A percentile compares a stretch with the other conserved stretches of the same genome.
Evolutionary conservation across 768 basidiomycete genomes (phyloP).

Genomic region (Symmetrospora coprosmae): DNA sequence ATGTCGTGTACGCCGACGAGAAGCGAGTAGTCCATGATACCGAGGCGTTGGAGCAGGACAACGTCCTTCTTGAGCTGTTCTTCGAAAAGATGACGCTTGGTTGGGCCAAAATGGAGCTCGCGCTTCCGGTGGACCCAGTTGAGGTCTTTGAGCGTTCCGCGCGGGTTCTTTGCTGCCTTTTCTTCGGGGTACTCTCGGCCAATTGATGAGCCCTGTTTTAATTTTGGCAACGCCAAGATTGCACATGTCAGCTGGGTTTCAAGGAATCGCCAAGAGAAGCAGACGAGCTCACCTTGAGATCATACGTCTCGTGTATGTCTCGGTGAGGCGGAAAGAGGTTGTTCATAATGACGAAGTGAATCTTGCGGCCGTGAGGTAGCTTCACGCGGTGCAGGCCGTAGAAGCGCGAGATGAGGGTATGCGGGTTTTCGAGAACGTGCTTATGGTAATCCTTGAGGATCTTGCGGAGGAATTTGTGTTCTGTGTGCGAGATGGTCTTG

Average conservation of each 20-base stretch:
- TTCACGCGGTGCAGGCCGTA: conserved; percentile 97
- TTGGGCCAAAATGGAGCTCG: conserved; percentile 78
- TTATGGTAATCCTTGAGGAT: conserved; percentile 71
- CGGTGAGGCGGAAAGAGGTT: conserved; percentile 95
- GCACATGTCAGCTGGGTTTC: no score
- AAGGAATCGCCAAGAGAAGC: neutral
- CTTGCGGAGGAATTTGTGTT: conserved; percentile 79
- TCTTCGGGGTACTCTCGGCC: conserved; percentile 78
- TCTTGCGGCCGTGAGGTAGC: conserved; percentile 79
- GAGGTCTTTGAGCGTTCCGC: conserved; percentile 84
- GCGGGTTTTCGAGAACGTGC: conserved; percentile 78
- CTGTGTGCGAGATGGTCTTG: conserved; percentile 89
- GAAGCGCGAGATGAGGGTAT: conserved; percentile 82
- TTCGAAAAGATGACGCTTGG: conserved; percentile 75
- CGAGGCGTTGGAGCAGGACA: conserved; percentile 63
- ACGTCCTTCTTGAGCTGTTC: conserved; percentile 82
- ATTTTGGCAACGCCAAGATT: neutral
- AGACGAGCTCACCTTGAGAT: conserved; percentile 57
- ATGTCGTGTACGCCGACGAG: conserved; percentile 88
- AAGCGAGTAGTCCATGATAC: conserved; percentile 94
- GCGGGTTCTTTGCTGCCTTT: conserved; percentile 57
- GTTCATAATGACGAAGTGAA: conserved; percentile 99
- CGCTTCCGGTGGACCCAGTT: conserved; percentile 82
- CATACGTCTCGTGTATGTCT: conserved; percentile 94
- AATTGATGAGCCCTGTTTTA: conserved; percentile 50